Conservation (phyloP, 805 yeast genomes). For the Torulaspora delbrueckii region DNA sequence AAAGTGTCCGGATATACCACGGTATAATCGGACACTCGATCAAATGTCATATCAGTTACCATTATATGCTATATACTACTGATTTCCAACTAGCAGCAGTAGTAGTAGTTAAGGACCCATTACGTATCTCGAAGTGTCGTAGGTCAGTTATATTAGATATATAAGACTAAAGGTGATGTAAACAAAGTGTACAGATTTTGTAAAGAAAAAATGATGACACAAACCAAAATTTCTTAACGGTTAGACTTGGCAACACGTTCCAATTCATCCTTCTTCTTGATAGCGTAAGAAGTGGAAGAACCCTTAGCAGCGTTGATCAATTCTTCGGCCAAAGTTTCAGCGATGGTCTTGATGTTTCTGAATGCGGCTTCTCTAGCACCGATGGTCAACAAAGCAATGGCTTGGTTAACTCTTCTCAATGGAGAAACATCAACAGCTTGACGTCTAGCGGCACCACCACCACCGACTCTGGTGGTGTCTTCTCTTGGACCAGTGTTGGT, state of each 20-base stretch:
- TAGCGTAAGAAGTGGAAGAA: slow-evolving; percentile 99
- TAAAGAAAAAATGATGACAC: slow-evolving; percentile 12
- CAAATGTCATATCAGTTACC: too few relatives aligned
- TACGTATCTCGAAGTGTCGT: slow-evolving; percentile 3
- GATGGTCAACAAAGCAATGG: slow-evolving; percentile 93
- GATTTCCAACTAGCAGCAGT: too few relatives aligned
- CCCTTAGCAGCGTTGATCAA: slow-evolving; percentile 99
- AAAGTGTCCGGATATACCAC: not conserved
- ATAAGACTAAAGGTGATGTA: slow-evolving; percentile 16
- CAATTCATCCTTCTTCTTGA: slow-evolving; percentile 99
- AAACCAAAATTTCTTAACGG: slow-evolving; percentile 64
- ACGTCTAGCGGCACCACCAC: slow-evolving; percentile 99
- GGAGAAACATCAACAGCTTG: slow-evolving; percentile 99
- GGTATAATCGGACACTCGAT: too few relatives aligned
- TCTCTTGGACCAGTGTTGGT: slow-evolving; percentile 99
- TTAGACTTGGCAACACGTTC: slow-evolving; percentile 99
- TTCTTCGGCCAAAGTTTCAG: slow-evolving; percentile 99
- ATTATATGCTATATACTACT: too few relatives aligned
- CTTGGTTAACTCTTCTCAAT: slow-evolving; percentile 99
- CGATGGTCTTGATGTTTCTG: slow-evolving; percentile 99
- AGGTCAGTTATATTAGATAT: slow-evolving; percentile 17
- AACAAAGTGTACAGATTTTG: slow-evolving; percentile 22
- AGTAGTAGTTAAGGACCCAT: not conserved
- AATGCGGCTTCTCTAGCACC: slow-evolving; percentile 99
- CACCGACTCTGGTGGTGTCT: slow-evolving; percentile 99